A percentile compares a stretch with the other conserved stretches of the same genome.
phyloP scores from a whole-genome alignment of 495 filamentous ascomycete genomes.

The Cetradonia linearis region DNA sequence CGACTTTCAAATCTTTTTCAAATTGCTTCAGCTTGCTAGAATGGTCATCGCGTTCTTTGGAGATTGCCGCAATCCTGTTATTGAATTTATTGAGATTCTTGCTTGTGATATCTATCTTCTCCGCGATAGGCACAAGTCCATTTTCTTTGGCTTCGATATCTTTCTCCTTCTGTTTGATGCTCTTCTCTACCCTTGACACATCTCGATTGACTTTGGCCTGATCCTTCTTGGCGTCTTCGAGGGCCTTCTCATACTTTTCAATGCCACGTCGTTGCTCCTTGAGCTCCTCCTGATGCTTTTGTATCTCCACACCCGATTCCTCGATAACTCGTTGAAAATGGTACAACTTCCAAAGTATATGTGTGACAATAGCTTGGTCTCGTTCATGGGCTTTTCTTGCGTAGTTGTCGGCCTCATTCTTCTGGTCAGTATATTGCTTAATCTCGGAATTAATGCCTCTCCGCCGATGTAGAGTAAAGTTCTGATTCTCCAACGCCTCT shows the following conservation, averaged over 20 bases:
- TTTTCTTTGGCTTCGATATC: constrained; percentile 81
- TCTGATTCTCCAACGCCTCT: constrained; percentile 78
- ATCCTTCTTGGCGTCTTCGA: constrained; percentile 80
- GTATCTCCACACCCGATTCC: constrained; percentile 79
- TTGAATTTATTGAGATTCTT: constrained; percentile 56
- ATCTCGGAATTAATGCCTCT: constrained; percentile 96
- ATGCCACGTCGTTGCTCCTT: constrained; percentile 86
- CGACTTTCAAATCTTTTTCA: constrained; percentile 67
- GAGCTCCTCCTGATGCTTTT: constrained; percentile 88
- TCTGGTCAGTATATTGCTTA: constrained; percentile 94
- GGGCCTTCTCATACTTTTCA: constrained; percentile 68
- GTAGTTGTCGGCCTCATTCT: constrained; percentile 88
- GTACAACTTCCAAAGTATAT: constrained; percentile 94
- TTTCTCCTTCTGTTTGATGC: constrained; percentile 75
- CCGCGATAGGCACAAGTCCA: constrained; percentile 75
- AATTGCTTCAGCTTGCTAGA: constrained; percentile 53
- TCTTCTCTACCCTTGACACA: constrained; percentile 69
- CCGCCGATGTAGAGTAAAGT: constrained; percentile 73
- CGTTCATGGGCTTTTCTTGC: constrained; percentile 78
- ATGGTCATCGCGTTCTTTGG: constrained; percentile 66
- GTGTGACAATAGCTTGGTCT: constrained; percentile 85
- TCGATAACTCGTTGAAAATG: constrained; percentile 92
- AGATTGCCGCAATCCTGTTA: constrained; percentile 56
- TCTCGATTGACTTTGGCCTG: constrained; percentile 71
- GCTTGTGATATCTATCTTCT: constrained; percentile 78